Conservation (phyloP, 2,329 filamentous ascomycete genomes). For the Rachicladosporium sp. region DNA sequence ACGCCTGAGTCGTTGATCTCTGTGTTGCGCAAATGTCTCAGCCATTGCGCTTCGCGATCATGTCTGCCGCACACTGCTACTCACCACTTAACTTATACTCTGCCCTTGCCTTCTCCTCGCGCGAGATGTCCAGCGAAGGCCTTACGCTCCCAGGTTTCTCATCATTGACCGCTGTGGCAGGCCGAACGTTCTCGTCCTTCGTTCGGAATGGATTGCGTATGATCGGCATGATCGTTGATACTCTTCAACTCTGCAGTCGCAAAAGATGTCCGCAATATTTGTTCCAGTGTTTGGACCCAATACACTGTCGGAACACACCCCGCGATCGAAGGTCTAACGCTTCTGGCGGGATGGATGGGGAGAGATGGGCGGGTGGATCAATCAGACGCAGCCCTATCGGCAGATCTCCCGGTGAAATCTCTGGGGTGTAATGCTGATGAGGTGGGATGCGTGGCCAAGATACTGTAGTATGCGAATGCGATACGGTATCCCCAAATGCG, state of each 20-base stretch:
- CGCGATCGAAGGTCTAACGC: too few relatives aligned
- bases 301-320: too few relatives aligned
- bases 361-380: too few relatives aligned
- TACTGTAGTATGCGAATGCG: too few relatives aligned
- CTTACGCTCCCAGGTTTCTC: slow-evolving; percentile 6
- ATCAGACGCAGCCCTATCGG: too few relatives aligned
- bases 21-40: slow-evolving; percentile 26
- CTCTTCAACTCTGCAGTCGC: background rate
- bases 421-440: too few relatives aligned
- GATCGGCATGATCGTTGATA: slow-evolving; percentile 21
- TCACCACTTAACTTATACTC: slow-evolving; percentile 43
- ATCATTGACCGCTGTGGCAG: slow-evolving; percentile 3
- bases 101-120: slow-evolving; percentile 25
- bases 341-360: too few relatives aligned
- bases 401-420: too few relatives aligned
- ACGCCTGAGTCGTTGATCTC: slow-evolving; percentile 94
- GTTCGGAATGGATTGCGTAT: slow-evolving; percentile 28
- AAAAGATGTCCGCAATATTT: too few relatives aligned
- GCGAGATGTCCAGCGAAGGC: slow-evolving; percentile 30
- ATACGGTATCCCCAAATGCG: too few relatives aligned
- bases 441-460: too few relatives aligned
- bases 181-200: slow-evolving; percentile 25
- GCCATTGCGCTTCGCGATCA: slow-evolving; percentile 13
- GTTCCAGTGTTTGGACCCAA: too few relatives aligned
- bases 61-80: slow-evolving; percentile 15